These are phyloP conservation scores for Afroboletus lepidellus DNA, from an alignment of 1,284 basidiomycete species.

Conservation along the genomic window DNA sequence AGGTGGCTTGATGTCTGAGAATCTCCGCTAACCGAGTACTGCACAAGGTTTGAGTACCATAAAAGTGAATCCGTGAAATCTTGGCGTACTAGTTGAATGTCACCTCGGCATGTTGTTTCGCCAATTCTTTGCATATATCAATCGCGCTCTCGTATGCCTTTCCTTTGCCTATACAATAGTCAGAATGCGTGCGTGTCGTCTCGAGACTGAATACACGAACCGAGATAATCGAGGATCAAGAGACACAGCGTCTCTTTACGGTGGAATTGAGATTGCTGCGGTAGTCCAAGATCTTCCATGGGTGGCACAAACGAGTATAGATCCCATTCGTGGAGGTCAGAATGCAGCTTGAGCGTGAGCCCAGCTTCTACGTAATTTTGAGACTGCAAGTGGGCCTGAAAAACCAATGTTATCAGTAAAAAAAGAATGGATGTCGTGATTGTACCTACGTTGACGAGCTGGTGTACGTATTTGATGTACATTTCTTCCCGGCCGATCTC, in stretches of 20 bases:
- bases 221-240: constrained; percentile 84
- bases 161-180: constrained; percentile 67
- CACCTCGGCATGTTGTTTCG: constrained; percentile 78
- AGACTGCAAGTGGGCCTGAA: constrained; percentile 78
- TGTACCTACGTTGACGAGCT: constrained; percentile 78
- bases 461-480: constrained; percentile 93
- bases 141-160: constrained; percentile 96
- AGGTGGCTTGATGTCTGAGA: constrained; percentile 77
- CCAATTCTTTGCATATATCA: constrained; percentile 89
- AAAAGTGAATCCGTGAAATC: constrained; percentile 6
- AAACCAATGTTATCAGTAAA: constrained; percentile 9
- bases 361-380: constrained; percentile 93
- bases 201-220: constrained; percentile 41
- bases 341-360: constrained; percentile 88
- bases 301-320: constrained; percentile 76
- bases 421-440: constrained; percentile 1
- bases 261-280: constrained; percentile 91
- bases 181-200: neutral
- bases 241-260: constrained; percentile 90
- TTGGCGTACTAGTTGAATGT: constrained; percentile 86
- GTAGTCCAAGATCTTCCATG: constrained; percentile 84
- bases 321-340: constrained; percentile 92
- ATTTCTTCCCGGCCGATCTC: constrained; percentile 86
- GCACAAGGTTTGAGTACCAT: constrained; percentile 9
- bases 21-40: constrained; percentile 83